phyloP scores from a whole-genome alignment of 495 filamentous ascomycete species.

The Pseudotulostoma volvatum region DNA sequence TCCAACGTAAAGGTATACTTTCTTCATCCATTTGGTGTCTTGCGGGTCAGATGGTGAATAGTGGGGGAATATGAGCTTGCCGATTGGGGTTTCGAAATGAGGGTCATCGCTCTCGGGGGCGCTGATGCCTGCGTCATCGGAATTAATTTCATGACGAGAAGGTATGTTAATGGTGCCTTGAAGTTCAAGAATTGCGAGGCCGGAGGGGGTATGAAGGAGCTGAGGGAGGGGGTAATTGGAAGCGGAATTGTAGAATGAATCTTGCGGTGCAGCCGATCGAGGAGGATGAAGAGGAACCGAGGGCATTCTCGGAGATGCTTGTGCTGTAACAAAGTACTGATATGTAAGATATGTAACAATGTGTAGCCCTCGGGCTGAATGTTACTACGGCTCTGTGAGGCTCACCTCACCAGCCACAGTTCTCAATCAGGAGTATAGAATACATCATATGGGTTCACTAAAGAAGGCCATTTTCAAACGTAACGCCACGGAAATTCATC shows the following conservation, averaged over 20 bases:
- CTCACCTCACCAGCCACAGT: no score
- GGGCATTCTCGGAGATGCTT: no score
- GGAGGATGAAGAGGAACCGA: conserved; percentile 20
- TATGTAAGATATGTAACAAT: neutral
- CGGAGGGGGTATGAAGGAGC: conserved; percentile 67
- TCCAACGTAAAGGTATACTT: conserved; percentile 74
- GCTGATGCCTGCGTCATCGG: conserved; percentile 9
- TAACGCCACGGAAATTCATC: no score
- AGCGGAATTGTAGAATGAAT: conserved; percentile 7
- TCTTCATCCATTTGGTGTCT: conserved; percentile 66
- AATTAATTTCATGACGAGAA: conserved; percentile 8
- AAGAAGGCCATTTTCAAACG: no score
- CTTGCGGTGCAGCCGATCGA: conserved; percentile 6
- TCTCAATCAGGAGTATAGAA: no score
- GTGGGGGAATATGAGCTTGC: conserved; percentile 65
- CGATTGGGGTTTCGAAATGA: conserved; percentile 39
- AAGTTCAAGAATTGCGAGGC: conserved; percentile 68
- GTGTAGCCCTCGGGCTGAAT: neutral
- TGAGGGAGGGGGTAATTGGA: conserved; percentile 58
- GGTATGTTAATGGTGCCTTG: conserved; percentile 70
- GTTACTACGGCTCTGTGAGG: neutral
- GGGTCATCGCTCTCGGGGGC: conserved; percentile 7
- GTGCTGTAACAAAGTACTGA: neutral
- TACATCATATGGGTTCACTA: no score
- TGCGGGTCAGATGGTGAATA: conserved; percentile 35